Percentiles rank a stretch among this genome's conserved stretches.
Conservation (phyloP, 805 yeast genomes). For the Pichia rugopelliculosa region DNA sequence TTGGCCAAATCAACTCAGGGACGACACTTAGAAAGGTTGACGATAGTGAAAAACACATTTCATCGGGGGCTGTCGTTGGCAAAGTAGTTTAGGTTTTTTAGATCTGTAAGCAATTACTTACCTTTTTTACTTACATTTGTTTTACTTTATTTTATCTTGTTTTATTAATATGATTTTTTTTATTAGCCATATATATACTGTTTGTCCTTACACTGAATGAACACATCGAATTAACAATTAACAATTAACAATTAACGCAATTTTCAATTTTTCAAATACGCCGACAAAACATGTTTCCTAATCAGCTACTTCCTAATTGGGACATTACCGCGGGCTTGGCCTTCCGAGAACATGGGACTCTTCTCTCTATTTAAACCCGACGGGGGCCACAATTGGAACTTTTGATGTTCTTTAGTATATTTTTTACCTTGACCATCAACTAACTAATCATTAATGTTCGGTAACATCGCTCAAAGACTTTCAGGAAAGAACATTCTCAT, state of each 20-base stretch:
- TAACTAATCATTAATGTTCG: conserved; percentile 18
- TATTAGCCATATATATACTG: no score
- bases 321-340: conserved; percentile 2
- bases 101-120: background rate
- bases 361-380: background rate
- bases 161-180: background rate
- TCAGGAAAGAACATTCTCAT: conserved; percentile 73
- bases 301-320: background rate
- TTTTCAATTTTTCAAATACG: no score
- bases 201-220: no score
- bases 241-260: no score
- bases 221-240: no score
- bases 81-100: conserved; percentile 31
- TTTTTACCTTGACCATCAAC: no score
- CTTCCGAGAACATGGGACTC: background rate
- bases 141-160: background rate
- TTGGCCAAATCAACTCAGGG: conserved; percentile 54
- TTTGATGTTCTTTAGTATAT: no score
- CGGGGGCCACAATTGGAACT: background rate
- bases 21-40: conserved; percentile 43
- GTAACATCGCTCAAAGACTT: conserved; percentile 67
- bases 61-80: conserved; percentile 43
- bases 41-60: conserved; percentile 39
- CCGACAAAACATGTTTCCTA: background rate
- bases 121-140: background rate